phyloP scores from a whole-genome alignment of 2,329 filamentous ascomycete genomes.

The Anthostomella pinea region DNA sequence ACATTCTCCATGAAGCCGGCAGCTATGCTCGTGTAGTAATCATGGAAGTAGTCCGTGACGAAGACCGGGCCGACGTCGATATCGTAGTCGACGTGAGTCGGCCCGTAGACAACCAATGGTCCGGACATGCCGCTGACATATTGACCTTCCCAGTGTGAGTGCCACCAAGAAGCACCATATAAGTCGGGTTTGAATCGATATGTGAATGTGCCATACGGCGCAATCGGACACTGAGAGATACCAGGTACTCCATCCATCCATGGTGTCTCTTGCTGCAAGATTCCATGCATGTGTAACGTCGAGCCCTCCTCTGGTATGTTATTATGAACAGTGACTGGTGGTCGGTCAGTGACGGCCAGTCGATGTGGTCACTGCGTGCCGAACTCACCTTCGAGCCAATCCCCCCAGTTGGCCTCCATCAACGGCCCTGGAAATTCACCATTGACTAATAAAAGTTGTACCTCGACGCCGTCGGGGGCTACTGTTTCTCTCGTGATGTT shows the following conservation, averaged over 20 bases:
- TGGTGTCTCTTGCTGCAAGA: conserved; percentile 15
- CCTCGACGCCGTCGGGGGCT: conserved; percentile 43
- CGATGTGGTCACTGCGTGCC: neutral
- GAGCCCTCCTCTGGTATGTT: conserved; percentile 41
- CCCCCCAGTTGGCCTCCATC: conserved; percentile 45
- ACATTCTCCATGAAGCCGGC: conserved; percentile 16
- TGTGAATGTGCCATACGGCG: conserved; percentile 12
- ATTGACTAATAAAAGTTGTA: conserved; percentile 49
- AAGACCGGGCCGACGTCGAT: conserved; percentile 17
- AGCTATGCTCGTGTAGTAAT: conserved; percentile 2
- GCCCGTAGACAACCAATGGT: conserved; percentile 32
- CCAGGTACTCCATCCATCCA: conserved; percentile 25
- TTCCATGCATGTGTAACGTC: conserved; percentile 18
- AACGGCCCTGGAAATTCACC: conserved; percentile 51
- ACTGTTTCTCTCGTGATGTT: conserved; percentile 36
- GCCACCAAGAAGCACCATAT: conserved; percentile 32
- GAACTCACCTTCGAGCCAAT: conserved; percentile 34
- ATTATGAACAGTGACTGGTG: conserved; percentile 55
- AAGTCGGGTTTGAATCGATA: conserved; percentile 18
- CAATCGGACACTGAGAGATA: conserved; percentile 19
- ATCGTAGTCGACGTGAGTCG: conserved; percentile 16
- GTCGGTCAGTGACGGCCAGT: neutral
- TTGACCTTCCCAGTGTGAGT: conserved; percentile 37
- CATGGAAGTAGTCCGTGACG: conserved; percentile 13
- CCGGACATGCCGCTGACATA: conserved; percentile 44